Base-by-base conservation (phyloP, 768 basidiomycete species). In the Myochromella boudieri region DNA sequence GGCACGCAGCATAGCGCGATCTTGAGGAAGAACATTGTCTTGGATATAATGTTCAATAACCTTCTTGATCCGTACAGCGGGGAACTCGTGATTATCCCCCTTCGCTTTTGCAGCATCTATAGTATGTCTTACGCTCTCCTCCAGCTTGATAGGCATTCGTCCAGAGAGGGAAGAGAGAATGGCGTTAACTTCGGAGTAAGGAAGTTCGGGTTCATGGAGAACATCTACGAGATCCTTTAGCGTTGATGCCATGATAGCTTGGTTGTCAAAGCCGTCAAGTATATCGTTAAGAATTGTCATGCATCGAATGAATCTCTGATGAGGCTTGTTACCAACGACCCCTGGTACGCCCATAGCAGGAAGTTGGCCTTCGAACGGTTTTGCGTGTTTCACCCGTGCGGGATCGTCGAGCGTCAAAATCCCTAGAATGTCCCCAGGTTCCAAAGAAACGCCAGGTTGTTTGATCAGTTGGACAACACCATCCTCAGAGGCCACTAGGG, bases 391-490 rank as follows among this genome's bases (percentile, higher is more conserved):
- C 62, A 98, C 97, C 46, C 93, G 92, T 48, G 82, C 80, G 29
- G 95, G 97, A 65, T 98, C 95, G 60, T 98, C 97, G 47, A 98
- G 82, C 7, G 93, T 91, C 46, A 98, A 77, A 59, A 98, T 95
- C 68, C 97, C 97, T 48, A 99, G 83, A 46, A 99, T 94, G 66
- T 97, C 97, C 20, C 97, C 97, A 10, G 95, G 92, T 53, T 95
- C 91, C 44, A 99, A 81, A 54, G 91, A 94, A 61, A 95, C 91
- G 59, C 97, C 97, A 46, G 97, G 91, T 65, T 99, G 97, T 70
- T 98, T 99, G 68, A 98, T 91, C 59, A 98, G 83, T 59, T 95
- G 94, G 14, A 95, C 85, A 37, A 86, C 78, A 59, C 97, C 97
- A 64, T 95, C 92, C 65, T 99, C 97, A 2, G 87, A 81, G 4